These are phyloP conservation scores for Dictyophora rubrovolvata DNA, from an alignment of 768 basidiomycete genomes.

Conservation along the genomic window DNA sequence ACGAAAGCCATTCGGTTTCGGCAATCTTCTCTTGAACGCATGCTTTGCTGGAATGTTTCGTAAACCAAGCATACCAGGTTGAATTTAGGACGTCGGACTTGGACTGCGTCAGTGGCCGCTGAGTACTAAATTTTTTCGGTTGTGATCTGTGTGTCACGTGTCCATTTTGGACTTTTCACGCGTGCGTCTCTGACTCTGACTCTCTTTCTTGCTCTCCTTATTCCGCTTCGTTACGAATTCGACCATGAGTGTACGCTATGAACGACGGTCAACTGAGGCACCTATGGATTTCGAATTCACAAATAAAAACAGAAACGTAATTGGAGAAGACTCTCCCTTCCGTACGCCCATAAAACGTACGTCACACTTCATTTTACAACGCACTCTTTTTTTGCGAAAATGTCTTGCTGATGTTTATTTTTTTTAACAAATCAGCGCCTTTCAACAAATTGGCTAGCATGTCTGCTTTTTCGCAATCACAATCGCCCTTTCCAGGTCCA, in stretches of 20 bases:
- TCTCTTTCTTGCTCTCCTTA: neutral
- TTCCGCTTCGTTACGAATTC: conserved; percentile 18
- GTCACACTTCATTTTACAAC: conserved; percentile 18
- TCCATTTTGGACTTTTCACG: neutral
- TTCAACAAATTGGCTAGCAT: conserved; percentile 36
- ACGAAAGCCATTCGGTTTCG: conserved; percentile 22
- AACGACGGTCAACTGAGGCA: conserved; percentile 56
- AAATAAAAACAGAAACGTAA: conserved; percentile 36
- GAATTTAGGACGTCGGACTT: neutral
- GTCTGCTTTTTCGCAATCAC: conserved; percentile 26
- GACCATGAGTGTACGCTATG: conserved; percentile 4
- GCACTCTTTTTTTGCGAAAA: too few relatives aligned
- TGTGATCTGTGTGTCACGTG: conserved; percentile 23
- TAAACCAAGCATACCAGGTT: neutral
- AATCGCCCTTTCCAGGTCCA: conserved; percentile 67
- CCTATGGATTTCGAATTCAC: conserved; percentile 91
- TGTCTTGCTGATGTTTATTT: neutral
- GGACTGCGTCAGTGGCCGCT: conserved; percentile 9
- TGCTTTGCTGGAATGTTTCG: neutral
- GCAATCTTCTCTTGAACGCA: neutral
- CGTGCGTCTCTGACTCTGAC: neutral
- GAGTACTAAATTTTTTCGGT: conserved; percentile 15
- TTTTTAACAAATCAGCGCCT: conserved; percentile 15
- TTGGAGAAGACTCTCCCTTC: conserved; percentile 29
- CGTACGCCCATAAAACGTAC: conserved; percentile 60